Evolutionary conservation across 495 filamentous ascomycete species (phyloP), one percentile per base, ranked within the genome.

Genomic region (Aspergillus sclerotiicarbonarius): DNA sequence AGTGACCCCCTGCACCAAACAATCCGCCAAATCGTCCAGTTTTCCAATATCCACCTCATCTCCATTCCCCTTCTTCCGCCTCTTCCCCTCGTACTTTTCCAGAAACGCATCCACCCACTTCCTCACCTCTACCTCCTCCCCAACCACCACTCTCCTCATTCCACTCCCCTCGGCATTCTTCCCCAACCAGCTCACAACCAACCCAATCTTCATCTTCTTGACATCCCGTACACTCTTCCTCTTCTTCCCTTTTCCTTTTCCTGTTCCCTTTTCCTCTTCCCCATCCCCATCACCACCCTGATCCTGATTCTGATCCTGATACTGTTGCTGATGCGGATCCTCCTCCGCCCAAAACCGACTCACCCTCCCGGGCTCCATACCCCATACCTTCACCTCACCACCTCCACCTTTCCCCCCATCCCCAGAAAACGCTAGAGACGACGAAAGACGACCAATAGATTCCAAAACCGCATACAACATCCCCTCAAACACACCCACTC

Each of bases 1-100:
- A 9, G 91, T 88, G 60, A 91, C 74, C 0, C 88, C 94, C 73
- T 98, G 93, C 60, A 96, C 65, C 31, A 97, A 70, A 70, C 88
- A 90, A 81, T 98, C 93, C 6, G 91, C 89, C 60, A 98, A 75
- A 78, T 98, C 93, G 75, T 98, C 93, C 61, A 96, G 64, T 70
- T 98, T 98, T 18, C 69, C 73, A 31, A 79, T 62, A 57, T 69
- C 64, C 44, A 39, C 29, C 10, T 16, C 19, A 21, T 13, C 31
- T 43, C 45, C 21, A 50, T 62, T 54, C 54, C 48, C 12, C 53
- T 59, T 41, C 56, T 33, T 16, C 8, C 51, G 61, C 41, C 31
- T 41, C 41, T 44, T 62, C 21, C 62, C 63, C 46, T 69, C 69
- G 76, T 76, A 78, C 67, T 75, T 80, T 39, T 46, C 61, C 51